These are phyloP conservation scores for Arthrobotrys sinensis DNA, from an alignment of 2,329 filamentous ascomycete genomes.

Conservation along the genomic window DNA sequence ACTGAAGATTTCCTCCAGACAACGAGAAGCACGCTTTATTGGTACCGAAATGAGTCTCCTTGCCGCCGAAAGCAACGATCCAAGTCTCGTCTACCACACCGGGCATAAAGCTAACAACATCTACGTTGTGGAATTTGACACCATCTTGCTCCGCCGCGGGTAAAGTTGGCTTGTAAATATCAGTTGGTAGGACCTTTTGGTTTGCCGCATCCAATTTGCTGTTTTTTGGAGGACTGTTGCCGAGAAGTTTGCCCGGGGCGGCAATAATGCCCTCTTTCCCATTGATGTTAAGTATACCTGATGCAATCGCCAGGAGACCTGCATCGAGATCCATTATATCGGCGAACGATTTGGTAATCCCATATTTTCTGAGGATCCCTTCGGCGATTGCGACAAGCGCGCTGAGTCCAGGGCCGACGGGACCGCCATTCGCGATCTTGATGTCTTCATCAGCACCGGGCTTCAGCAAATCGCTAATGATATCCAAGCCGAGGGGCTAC, in stretches of 20 bases:
- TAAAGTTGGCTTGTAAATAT: constrained; percentile 39
- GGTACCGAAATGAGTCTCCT: constrained; percentile 35
- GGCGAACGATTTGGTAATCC: constrained; percentile 27
- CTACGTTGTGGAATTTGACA: constrained; percentile 35
- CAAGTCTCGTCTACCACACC: constrained; percentile 37
- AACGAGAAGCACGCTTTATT: constrained; percentile 31
- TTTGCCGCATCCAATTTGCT: constrained; percentile 21
- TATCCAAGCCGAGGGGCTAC: constrained; percentile 33
- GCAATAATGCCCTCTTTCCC: constrained; percentile 33
- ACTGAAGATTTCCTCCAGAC: neutral
- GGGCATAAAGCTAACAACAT: constrained; percentile 34
- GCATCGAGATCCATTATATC: constrained; percentile 34
- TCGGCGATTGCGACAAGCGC: constrained; percentile 20
- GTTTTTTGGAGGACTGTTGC: neutral
- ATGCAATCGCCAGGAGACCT: neutral
- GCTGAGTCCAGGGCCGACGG: constrained; percentile 27
- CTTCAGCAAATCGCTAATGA: neutral
- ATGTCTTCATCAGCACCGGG: neutral
- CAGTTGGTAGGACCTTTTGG: constrained; percentile 34
- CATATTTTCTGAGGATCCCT: constrained; percentile 26
- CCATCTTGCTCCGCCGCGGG: constrained; percentile 29
- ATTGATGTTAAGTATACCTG: constrained; percentile 21
- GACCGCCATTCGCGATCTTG: constrained; percentile 34
- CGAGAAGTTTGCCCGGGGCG: constrained; percentile 18
- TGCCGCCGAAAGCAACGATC: constrained; percentile 38